Base-by-base conservation (phyloP, 805 yeast genomes). In the Pachysolen tannophilus region DNA sequence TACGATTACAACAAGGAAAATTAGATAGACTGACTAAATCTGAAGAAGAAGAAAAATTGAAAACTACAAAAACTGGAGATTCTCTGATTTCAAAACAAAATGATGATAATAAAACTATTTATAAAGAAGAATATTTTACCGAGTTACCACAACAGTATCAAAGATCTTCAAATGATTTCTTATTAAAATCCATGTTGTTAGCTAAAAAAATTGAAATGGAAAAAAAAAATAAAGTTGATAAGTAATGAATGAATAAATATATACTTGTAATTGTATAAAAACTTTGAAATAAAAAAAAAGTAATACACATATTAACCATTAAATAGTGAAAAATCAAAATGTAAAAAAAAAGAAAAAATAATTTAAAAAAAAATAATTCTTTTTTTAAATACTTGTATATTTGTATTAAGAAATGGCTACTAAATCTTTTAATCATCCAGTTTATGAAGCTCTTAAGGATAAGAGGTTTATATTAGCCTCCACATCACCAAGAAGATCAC, bases 401-500 rank as follows among this genome's bases (percentile, higher is more conserved):
- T n/a, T n/a, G n/a, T n/a, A n/a, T n/a, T n/a, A n/a, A n/a, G n/a
- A n/a, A n/a, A n/a, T n/a, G n/a, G n/a, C n/a, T n/a, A n/a, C n/a
- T n/a, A n/a, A n/a, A 18, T 44, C 49, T 10, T 47, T 60, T 30
- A 37, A 48, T 2, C 59, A 59, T 39, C 58, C 66, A 8, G 44
- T 64, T 4, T 57, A 52, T 39, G 42, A 49, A 1, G 47, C 44
- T 28, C 29, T 58, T 7, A 9, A 34, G 4, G 30, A 38, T 27
- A 43, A 39, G 42, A 39, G 47, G 20, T 60, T 88, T 18, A 61
- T 85, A 5, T 65, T 90, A 6, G 96, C 95, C 0, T 85, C 95
- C 2, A 70, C 82, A 1, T 88, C 97, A 0, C 90, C 94, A 2
- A 66, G 96, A 40, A 61, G 98, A 38, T 57, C 62, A 35, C 84